Evolutionary conservation across 1,139 yeast genomes (phyloP).

Genomic region (Debaryomycetaceae sp.): DNA sequence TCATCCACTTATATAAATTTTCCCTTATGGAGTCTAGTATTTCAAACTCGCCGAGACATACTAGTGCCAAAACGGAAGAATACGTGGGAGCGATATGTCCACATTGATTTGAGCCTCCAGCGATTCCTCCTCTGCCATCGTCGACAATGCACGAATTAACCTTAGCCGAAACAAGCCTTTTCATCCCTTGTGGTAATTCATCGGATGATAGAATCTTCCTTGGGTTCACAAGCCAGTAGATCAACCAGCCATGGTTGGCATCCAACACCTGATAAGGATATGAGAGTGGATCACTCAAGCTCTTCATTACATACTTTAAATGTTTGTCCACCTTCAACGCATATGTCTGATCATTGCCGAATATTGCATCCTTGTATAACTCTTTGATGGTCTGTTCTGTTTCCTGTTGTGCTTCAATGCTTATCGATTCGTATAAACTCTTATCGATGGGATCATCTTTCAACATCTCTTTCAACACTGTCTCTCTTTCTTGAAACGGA

Average conservation of each 20-base stretch:
- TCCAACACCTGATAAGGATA: slow-evolving; percentile 52
- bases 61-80: slow-evolving; percentile 68
- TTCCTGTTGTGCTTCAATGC: slow-evolving; percentile 39
- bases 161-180: slow-evolving; percentile 17
- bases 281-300: slow-evolving; percentile 48
- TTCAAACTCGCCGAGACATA: slow-evolving; percentile 46
- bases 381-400: slow-evolving; percentile 33
- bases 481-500: neutral
- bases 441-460: slow-evolving; percentile 9
- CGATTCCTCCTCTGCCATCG: slow-evolving; percentile 63
- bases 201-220: slow-evolving; percentile 5
- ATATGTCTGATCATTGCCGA: slow-evolving; percentile 14
- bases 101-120: slow-evolving; percentile 78
- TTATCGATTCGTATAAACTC: slow-evolving; percentile 24
- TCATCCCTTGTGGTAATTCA: slow-evolving; percentile 6
- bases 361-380: slow-evolving; percentile 23
- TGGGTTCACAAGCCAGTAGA: slow-evolving; percentile 79
- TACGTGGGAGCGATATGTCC: slow-evolving; percentile 87
- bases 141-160: slow-evolving; percentile 25
- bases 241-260: slow-evolving; percentile 88
- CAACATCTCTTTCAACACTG: slow-evolving; percentile 10
- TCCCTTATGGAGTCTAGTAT: slow-evolving; percentile 21
- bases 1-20: slow-evolving; percentile 60
- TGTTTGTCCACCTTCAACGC: slow-evolving; percentile 17
- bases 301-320: slow-evolving; percentile 14